phyloP scores from a whole-genome alignment of 345 rosid species.

The Brassica rapa region DNA sequence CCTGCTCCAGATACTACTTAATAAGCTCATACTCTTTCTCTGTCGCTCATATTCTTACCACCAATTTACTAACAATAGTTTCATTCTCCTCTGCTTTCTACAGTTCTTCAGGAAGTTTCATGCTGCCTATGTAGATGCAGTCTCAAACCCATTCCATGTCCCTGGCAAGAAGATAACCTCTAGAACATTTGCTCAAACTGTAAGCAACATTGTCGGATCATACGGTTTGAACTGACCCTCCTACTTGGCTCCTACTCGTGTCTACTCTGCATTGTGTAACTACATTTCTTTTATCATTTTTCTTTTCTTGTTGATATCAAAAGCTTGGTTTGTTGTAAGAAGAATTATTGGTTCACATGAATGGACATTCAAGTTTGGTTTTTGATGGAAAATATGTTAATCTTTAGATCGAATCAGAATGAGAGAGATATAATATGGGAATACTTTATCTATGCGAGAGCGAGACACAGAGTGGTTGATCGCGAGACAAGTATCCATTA shows the following conservation, averaged over 20 bases:
- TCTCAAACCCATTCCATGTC: conserved; percentile 94
- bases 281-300: conserved; percentile 13
- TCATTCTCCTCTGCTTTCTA: conserved; percentile 15
- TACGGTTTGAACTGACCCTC: conserved; percentile 68
- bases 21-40: background rate
- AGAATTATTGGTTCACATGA: conserved; percentile 3
- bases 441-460: no score
- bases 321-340: conserved; percentile 6
- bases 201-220: conserved; percentile 78
- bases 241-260: conserved; percentile 32
- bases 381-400: background rate
- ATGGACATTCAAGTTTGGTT: conserved; percentile 7
- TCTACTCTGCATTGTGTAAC: background rate
- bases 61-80: background rate
- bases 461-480: no score
- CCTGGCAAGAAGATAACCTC: conserved; percentile 95
- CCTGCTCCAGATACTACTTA: no score
- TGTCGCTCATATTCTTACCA: background rate
- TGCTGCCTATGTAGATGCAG: conserved; percentile 92
- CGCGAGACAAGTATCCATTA: no score
- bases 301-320: conserved; percentile 13
- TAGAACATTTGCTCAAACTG: conserved; percentile 76
- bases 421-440: background rate
- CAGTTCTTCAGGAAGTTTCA: conserved; percentile 91
- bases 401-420: background rate